Conservation (phyloP, 495 filamentous ascomycete genomes). For the Chaetomium fimeti region DNA sequence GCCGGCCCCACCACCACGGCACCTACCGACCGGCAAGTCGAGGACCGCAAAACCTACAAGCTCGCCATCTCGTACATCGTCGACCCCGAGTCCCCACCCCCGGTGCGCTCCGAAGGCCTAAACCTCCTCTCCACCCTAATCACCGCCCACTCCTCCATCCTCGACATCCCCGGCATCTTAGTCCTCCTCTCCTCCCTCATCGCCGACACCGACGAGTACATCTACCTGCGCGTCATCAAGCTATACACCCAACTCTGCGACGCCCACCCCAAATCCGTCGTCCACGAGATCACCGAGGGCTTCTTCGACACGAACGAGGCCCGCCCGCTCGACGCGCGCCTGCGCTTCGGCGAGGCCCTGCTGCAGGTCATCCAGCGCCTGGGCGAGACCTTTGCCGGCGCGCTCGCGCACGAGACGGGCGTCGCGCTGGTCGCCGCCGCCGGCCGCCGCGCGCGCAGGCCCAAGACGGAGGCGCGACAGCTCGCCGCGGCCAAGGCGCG, state of each 20-base stretch:
- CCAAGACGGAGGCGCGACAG: slow-evolving; percentile 53
- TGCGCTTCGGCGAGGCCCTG: slow-evolving; percentile 72
- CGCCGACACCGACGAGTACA: slow-evolving; percentile 69
- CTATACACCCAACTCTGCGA: slow-evolving; percentile 64
- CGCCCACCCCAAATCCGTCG: slow-evolving; percentile 63
- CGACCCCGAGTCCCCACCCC: slow-evolving; percentile 62
- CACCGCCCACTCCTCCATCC: slow-evolving; percentile 56
- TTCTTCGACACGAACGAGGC: slow-evolving; percentile 65
- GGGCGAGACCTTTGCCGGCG: slow-evolving; percentile 59
- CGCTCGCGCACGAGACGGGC: slow-evolving; percentile 54
- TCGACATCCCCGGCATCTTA: slow-evolving; percentile 68
- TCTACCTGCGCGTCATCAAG: slow-evolving; percentile 69
- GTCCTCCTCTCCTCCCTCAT: slow-evolving; percentile 66
- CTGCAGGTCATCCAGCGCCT: slow-evolving; percentile 67
- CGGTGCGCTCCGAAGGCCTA: slow-evolving; percentile 75
- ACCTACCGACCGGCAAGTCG: slow-evolving; percentile 49
- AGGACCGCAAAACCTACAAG: slow-evolving; percentile 68
- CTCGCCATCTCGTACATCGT: slow-evolving; percentile 72
- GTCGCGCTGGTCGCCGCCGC: slow-evolving; percentile 66
- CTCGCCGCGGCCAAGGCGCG: slow-evolving; percentile 47
- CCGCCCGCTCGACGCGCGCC: slow-evolving; percentile 59
- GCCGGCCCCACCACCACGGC: slow-evolving; percentile 34
- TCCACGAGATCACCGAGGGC: slow-evolving; percentile 63
- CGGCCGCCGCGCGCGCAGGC: slow-evolving; percentile 58
- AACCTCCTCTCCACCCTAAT: slow-evolving; percentile 67